Base-by-base conservation (phyloP, 1,139 yeast genomes). In the Hemisphaericaspora xylofermentans region DNA sequence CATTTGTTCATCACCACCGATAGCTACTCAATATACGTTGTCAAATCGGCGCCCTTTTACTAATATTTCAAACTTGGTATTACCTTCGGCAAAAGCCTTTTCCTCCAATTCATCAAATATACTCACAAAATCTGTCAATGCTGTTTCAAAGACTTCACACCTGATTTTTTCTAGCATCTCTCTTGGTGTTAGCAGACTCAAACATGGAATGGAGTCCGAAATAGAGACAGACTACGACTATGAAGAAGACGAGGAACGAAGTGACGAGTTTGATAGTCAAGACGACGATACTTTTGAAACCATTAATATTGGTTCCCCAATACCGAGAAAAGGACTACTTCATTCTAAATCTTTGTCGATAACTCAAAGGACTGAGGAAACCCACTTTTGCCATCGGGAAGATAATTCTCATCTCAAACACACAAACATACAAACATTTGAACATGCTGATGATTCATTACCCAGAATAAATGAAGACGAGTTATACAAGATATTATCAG, bases 401-500 rank as follows among this genome's bases (percentile, higher is more conserved):
- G 66, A 64, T 46, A 74, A 74, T 50, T 76, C 74, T 24, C 62
- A 64, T 36, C 54, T 75, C 27, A 48, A 57, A 19, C 58, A 66
- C 42, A 66, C 83, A 4, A 52, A 67, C 35, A 68, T 80, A 37
- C 60, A 63, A 33, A 70, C 77, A n/a, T 74, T 74, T 47, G 57
- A 60, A 30, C 39, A 38, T 38, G 68, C 71, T 37, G 77, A 80
- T 36, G 95, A 88, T 57, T 72, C 80, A 24, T 76, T 89, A 46
- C 93, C 93, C 17, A 73, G 96, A 41, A 88, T 93, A 43, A 75
- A 74, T 40, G 82, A 80, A 24, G 73, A 72, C 31, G 84, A 89
- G 33, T 65, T 93, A 57, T 73, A 78, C 48, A 73, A 73, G 33
- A 76, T 91, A 32, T 61, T 89, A 30, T 77, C 75, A 45, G 86